These are phyloP conservation scores for Lophium mytilinum DNA, from an alignment of 495 filamentous ascomycete species.

Conservation along the genomic window DNA sequence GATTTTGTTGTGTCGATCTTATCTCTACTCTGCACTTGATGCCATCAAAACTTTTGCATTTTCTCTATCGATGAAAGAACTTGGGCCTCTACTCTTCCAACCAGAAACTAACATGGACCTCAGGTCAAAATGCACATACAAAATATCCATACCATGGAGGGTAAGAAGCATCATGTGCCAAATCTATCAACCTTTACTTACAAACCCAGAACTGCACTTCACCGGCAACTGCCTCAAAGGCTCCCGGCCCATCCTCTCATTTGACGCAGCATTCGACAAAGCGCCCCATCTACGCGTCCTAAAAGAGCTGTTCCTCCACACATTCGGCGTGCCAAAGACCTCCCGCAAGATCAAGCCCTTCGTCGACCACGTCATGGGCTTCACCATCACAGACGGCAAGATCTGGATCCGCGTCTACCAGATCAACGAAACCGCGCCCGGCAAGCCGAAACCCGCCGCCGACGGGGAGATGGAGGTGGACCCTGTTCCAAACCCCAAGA, in stretches of 20 bases:
- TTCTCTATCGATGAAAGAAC: too few species aligned
- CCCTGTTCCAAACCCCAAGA: slow-evolving; percentile 23
- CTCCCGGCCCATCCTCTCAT: slow-evolving; percentile 87
- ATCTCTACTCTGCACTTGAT: too few species aligned
- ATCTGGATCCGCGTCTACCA: slow-evolving; percentile 97
- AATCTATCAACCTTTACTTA: too few species aligned
- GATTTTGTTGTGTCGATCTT: too few species aligned
- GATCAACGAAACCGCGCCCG: slow-evolving; percentile 69
- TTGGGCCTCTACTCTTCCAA: too few species aligned
- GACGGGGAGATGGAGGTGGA: slow-evolving; percentile 29
- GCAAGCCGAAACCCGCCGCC: slow-evolving; percentile 38
- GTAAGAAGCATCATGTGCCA: too few species aligned
- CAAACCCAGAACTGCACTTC: slow-evolving; percentile 68
- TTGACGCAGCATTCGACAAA: slow-evolving; percentile 76
- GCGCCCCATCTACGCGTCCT: slow-evolving; percentile 62
- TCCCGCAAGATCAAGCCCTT: slow-evolving; percentile 91
- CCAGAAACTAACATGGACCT: too few species aligned
- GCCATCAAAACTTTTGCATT: too few species aligned
- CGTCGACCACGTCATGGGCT: slow-evolving; percentile 86
- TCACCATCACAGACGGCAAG: slow-evolving; percentile 88
- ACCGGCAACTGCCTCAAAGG: slow-evolving; percentile 95
- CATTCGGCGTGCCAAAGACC: slow-evolving; percentile 87
- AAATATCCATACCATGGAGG: slow-evolving; percentile 83
- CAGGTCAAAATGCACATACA: slow-evolving; percentile 68
- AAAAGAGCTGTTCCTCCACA: slow-evolving; percentile 80